Conservation (phyloP, 1,284 basidiomycete species). For the Pseudozyma tsukubaensis region DNA sequence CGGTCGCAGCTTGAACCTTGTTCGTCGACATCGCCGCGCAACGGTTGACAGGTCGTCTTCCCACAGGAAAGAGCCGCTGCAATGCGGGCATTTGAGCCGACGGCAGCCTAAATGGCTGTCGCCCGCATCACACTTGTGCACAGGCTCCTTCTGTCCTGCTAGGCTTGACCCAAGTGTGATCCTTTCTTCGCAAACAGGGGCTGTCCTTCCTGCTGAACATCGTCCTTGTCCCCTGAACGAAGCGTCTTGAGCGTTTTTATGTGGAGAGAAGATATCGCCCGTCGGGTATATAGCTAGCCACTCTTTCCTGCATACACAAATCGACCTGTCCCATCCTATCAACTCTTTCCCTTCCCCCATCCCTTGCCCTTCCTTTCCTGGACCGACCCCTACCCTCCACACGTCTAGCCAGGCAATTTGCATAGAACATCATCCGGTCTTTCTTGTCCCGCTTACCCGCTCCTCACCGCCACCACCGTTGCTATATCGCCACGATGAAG, state of each 20-base stretch:
- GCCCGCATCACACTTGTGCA: neutral
- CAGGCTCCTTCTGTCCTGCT: neutral
- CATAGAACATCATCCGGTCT: neutral
- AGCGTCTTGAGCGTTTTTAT: neutral
- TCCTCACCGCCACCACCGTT: neutral
- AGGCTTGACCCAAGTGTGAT: neutral
- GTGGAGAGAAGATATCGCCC: neutral
- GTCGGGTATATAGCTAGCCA: slow-evolving; percentile 19
- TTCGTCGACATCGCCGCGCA: too few relatives aligned
- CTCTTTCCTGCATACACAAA: slow-evolving; percentile 8
- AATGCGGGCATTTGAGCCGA: neutral
- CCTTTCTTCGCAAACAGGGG: too few relatives aligned
- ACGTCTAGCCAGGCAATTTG: neutral
- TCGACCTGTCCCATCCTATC: slow-evolving; percentile 21
- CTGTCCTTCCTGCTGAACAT: too few relatives aligned
- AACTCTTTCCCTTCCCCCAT: neutral
- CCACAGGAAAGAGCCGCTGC: too few relatives aligned
- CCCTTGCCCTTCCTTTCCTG: neutral
- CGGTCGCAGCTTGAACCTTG: neutral
- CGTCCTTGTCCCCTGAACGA: too few relatives aligned
- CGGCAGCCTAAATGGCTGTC: neutral
- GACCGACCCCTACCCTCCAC: too few relatives aligned
- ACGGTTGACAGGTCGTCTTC: too few relatives aligned
- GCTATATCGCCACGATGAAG: slow-evolving; percentile 20
- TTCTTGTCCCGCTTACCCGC: neutral